Base-by-base conservation (phyloP, 345 rosid species). In the Eucalyptus polyanthemos region DNA sequence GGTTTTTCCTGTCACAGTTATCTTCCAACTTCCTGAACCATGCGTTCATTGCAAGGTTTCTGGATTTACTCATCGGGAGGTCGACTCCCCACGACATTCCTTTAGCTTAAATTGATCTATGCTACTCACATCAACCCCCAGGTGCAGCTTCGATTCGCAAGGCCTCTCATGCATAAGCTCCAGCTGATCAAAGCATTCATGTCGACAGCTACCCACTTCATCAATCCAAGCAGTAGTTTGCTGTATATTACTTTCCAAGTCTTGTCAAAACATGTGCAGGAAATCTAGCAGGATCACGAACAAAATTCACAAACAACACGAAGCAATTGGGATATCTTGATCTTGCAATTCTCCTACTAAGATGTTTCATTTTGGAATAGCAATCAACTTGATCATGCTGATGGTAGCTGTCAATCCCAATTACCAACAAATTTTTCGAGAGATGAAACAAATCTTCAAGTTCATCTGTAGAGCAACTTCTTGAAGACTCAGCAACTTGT, bases 181-280 rank as follows among this genome's bases (percentile, higher is more conserved):
- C 62, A 56, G 13, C 62, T 22, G 27, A 56, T 56, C 62, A 56
- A 56, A 8, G 62, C 62, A 56, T 56, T 10, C 62, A 56, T 56
- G 62, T 56, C 62, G 29, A 56, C 62, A 56, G 62, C 12, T 87
- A 65, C 94, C 97, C 50, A 91, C 93, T 88, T 94, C 93, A 89
- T 98, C 99, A 92, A 98, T 98, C 99, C 99, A 98, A 17, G 98
- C 99, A 90, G 97, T 92, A 1, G 97, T 92, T 80, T 93, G 93
- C 62, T 93, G 94, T 8, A 60, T 56, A 62, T 97, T 96, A 34
- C 96, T 96, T 89, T 92, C 94, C 94, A 91, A 54, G 92, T 98
- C 95, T 31, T 92, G 83, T 22, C 91, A 92, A 50, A 92, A 90
- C 99, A 96, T 98, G 49, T 95, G 98, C 93, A 93, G 62, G 89